Evolutionary conservation across 345 rosid species (phyloP).

Genomic region (Dimocarpus longan): DNA sequence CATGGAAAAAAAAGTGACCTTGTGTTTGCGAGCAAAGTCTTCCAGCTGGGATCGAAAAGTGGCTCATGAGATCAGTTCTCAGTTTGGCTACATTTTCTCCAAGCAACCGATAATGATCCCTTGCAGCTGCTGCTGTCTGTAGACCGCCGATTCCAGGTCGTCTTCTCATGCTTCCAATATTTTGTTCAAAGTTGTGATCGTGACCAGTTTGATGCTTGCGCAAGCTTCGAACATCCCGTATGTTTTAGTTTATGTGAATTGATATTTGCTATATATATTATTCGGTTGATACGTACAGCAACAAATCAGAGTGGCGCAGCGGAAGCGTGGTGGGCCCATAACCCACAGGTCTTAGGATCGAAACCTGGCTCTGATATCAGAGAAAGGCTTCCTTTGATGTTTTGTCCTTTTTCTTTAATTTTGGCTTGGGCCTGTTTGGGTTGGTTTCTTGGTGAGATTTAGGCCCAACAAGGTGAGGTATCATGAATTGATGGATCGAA

Average conservation of each 20-base stretch:
- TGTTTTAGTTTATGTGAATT: no score
- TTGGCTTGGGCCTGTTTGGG: no score
- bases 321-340: conserved; percentile 60
- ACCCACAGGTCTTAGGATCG: conserved; percentile 59
- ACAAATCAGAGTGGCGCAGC: conserved; percentile 55
- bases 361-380: conserved; percentile 45
- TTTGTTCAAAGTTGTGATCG: no score
- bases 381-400: neutral
- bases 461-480: neutral
- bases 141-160: conserved; percentile 91
- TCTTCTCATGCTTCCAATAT: conserved; percentile 52
- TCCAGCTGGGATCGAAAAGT: conserved; percentile 86
- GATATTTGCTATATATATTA: no score
- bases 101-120: conserved; percentile 80
- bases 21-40: conserved; percentile 92
- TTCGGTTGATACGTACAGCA: no score
- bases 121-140: conserved; percentile 75
- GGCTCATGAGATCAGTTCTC: conserved; percentile 84
- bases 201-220: no score
- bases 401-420: no score
- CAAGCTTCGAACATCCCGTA: no score
- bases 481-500: neutral
- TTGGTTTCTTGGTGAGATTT: no score
- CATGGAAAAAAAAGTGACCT: conserved; percentile 41
- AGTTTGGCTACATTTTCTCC: conserved; percentile 94